phyloP scores from a whole-genome alignment of 2,329 filamentous ascomycete genomes.

The Exophiala sp. region DNA sequence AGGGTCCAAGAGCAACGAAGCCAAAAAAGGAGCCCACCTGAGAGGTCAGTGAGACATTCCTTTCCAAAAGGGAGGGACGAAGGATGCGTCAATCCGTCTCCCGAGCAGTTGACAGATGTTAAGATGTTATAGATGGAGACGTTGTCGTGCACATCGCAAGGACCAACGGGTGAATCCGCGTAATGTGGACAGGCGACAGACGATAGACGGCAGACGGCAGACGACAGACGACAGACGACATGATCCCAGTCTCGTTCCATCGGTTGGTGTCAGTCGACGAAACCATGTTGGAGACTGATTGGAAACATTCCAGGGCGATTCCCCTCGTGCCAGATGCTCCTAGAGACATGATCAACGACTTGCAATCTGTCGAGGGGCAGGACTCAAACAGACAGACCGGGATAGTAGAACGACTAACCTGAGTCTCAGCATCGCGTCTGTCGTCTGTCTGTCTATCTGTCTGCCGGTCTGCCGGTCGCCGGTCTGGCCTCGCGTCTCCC shows the following conservation, averaged over 20 bases:
- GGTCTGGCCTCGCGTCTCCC: slow-evolving; percentile 4
- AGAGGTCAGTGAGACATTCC: slow-evolving; percentile 22
- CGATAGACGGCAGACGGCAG: too few species aligned
- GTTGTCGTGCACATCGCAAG: not conserved
- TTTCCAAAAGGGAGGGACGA: slow-evolving; percentile 7
- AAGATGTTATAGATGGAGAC: too few species aligned
- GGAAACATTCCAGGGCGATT: too few species aligned
- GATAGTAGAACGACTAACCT: not conserved
- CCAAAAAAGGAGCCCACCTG: slow-evolving; percentile 2
- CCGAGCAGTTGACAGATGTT: slow-evolving; percentile 13
- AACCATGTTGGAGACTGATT: not conserved
- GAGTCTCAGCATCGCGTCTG: too few species aligned
- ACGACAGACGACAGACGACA: too few species aligned
- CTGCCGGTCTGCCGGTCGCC: not conserved
- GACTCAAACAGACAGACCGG: not conserved
- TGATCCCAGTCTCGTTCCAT: too few species aligned
- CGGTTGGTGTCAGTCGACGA: too few species aligned
- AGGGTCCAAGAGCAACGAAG: slow-evolving; percentile 6
- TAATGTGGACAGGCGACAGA: too few species aligned
- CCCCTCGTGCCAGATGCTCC: too few species aligned
- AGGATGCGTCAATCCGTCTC: slow-evolving; percentile 11
- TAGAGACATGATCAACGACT: too few species aligned
- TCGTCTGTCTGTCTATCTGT: not conserved
- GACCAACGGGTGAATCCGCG: not conserved
- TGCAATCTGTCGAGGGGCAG: too few species aligned